A percentile compares a stretch with the other conserved stretches of the same genome.
phyloP scores from a whole-genome alignment of 164 flowering plant species.

The Magnolia officinalis region DNA sequence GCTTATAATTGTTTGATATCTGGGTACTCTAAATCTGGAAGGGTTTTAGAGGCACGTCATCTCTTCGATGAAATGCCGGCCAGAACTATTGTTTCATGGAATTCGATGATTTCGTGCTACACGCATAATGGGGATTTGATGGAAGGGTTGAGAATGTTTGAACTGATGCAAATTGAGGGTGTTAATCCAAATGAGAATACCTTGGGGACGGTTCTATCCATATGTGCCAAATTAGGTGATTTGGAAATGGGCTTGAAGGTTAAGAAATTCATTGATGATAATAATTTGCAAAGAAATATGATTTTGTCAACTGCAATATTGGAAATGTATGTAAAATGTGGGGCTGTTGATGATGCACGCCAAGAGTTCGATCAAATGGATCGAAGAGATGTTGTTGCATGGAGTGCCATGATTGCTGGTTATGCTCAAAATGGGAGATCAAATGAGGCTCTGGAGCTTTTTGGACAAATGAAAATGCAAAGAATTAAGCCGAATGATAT shows the following conservation, averaged over 20 bases:
- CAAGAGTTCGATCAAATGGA: constrained; percentile 38
- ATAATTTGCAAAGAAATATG: constrained; percentile 23
- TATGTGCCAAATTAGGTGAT: constrained; percentile 41
- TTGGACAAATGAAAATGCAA: constrained; percentile 34
- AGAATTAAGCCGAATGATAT: constrained; percentile 39
- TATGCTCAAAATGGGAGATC: constrained; percentile 53
- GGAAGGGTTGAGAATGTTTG: constrained; percentile 37
- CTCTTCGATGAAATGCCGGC: constrained; percentile 40
- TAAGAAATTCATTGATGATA: constrained; percentile 34
- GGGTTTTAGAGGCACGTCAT: constrained; percentile 30
- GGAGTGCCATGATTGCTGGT: constrained; percentile 57
- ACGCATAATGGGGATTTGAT: constrained; percentile 32
- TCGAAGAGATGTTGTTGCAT: constrained; percentile 39
- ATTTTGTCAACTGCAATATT: constrained; percentile 40
- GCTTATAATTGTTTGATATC: constrained; percentile 46
- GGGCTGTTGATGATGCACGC: constrained; percentile 42
- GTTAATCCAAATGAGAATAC: constrained; percentile 36
- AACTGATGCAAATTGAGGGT: constrained; percentile 32
- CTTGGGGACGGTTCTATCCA: constrained; percentile 38
- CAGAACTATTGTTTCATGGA: constrained; percentile 45
- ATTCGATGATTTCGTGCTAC: constrained; percentile 48
- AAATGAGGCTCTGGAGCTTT: constrained; percentile 43
- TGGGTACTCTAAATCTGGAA: constrained; percentile 38
- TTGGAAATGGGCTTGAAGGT: constrained; percentile 41
- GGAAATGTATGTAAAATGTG: constrained; percentile 55